These are phyloP conservation scores for Ustilago shanxiensis DNA, from an alignment of 1,284 basidiomycete genomes.

Conservation along the genomic window DNA sequence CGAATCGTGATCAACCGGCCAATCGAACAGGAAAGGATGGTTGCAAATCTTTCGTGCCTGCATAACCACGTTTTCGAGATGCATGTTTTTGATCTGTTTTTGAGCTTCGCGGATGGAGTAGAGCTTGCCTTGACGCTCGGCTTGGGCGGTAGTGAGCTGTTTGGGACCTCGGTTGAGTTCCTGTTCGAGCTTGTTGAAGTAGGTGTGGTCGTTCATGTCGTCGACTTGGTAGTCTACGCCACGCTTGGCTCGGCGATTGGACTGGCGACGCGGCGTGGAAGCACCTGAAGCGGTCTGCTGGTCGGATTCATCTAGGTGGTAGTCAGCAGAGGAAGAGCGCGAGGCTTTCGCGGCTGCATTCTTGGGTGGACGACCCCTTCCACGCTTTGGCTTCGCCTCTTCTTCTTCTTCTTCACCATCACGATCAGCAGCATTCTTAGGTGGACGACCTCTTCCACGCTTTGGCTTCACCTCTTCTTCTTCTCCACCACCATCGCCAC, in stretches of 20 bases:
- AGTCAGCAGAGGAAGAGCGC: slow-evolving; percentile 31
- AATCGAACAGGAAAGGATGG: slow-evolving; percentile 92
- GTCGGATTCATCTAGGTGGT: slow-evolving; percentile 14
- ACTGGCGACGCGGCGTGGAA: slow-evolving; percentile 36
- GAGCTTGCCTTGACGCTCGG: slow-evolving; percentile 58
- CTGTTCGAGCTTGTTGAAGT: slow-evolving; percentile 51
- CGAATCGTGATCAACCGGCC: slow-evolving; percentile 80
- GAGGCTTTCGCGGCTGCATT: slow-evolving; percentile 13
- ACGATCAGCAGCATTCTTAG: slow-evolving; percentile 16
- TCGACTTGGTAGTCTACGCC: slow-evolving; percentile 48
- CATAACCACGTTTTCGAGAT: slow-evolving; percentile 92
- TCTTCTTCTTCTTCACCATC: neutral
- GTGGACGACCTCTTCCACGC: slow-evolving; percentile 12
- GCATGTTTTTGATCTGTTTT: slow-evolving; percentile 88
- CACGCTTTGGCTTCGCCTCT: slow-evolving; percentile 2
- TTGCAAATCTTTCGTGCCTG: slow-evolving; percentile 82
- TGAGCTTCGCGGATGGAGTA: slow-evolving; percentile 66
- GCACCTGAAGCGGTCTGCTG: slow-evolving; percentile 30
- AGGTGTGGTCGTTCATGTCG: slow-evolving; percentile 47
- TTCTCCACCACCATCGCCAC: neutral
- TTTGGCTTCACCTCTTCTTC: slow-evolving; percentile 5
- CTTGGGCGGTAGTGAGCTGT: slow-evolving; percentile 37
- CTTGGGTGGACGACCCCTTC: slow-evolving; percentile 19
- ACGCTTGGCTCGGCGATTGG: slow-evolving; percentile 32
- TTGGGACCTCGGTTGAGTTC: slow-evolving; percentile 27